phyloP scores from a whole-genome alignment of 768 basidiomycete genomes.

The Pisolithus microcarpus region DNA sequence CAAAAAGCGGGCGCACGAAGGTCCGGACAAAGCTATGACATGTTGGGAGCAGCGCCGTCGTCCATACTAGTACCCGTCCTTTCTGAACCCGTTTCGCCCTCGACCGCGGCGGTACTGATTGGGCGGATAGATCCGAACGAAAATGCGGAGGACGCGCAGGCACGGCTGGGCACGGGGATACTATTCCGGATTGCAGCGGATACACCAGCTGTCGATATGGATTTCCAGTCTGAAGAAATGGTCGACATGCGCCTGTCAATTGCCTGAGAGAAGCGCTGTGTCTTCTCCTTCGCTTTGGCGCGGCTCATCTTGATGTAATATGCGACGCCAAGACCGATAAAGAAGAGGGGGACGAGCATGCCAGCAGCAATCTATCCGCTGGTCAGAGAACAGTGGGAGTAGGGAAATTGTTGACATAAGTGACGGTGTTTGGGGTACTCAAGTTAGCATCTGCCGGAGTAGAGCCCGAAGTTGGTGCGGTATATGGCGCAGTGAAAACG shows the following conservation, averaged over 20 bases:
- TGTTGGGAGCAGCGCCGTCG: conserved; percentile 16
- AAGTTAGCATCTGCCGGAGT: conserved; percentile 37
- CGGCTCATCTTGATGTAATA: conserved; percentile 52
- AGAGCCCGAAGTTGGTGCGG: conserved; percentile 32
- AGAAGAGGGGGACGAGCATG: conserved; percentile 53
- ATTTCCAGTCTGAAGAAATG: no score
- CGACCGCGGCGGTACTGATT: conserved; percentile 36
- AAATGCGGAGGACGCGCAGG: conserved; percentile 42
- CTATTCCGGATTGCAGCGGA: conserved; percentile 65
- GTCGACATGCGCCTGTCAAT: no score
- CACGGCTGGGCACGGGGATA: conserved; percentile 41
- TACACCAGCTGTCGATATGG: conserved; percentile 62
- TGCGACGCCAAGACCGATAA: conserved; percentile 38
- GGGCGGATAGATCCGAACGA: conserved; percentile 53
- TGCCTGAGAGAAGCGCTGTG: no score
- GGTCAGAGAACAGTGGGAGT: conserved; percentile 31
- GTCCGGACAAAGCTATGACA: conserved; percentile 47
- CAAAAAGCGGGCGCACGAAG: conserved; percentile 43
- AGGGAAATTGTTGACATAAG: conserved; percentile 33
- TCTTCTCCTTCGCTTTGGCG: conserved; percentile 37
- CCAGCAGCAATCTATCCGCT: conserved; percentile 62
- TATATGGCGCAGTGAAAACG: conserved; percentile 59
- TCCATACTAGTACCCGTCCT: conserved; percentile 33
- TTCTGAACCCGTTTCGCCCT: conserved; percentile 31
- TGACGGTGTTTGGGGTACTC: conserved; percentile 27